Conservation (phyloP, 192 early-diverging fungal species). For the Coemansia sp. region DNA sequence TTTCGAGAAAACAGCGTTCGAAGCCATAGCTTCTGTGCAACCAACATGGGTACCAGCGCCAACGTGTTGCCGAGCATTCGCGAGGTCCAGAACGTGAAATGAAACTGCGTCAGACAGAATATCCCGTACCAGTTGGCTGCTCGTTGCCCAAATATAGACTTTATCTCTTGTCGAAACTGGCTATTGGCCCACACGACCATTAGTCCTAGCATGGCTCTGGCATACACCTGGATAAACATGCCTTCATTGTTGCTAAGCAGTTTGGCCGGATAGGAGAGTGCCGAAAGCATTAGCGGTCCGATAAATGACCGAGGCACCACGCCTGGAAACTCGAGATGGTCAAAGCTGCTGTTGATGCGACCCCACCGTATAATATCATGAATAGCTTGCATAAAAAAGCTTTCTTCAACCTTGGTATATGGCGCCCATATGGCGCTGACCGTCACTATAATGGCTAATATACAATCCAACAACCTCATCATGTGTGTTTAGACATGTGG, state of each 20-base stretch:
- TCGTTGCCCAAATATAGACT: slow-evolving; percentile 57
- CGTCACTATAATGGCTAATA: slow-evolving; percentile 16
- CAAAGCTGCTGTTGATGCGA: slow-evolving; percentile 55
- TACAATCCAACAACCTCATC: slow-evolving; percentile 18
- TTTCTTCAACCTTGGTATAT: slow-evolving; percentile 96
- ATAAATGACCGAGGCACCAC: slow-evolving; percentile 94
- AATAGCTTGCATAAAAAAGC: slow-evolving; percentile 89
- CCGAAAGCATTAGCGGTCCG: slow-evolving; percentile 68
- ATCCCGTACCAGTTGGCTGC: slow-evolving; percentile 42
- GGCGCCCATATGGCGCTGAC: slow-evolving; percentile 55
- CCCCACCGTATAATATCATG: slow-evolving; percentile 80
- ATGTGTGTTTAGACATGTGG: too few species aligned
- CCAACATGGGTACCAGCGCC: slow-evolving; percentile 66
- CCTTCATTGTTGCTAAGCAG: slow-evolving; percentile 8
- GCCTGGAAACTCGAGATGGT: slow-evolving; percentile 90
- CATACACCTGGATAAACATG: slow-evolving; percentile 18
- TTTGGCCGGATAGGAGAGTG: slow-evolving; percentile 37
- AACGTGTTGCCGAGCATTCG: slow-evolving; percentile 86
- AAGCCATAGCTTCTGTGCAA: slow-evolving; percentile 54
- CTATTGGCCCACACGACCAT: slow-evolving; percentile 55
- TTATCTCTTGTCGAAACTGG: slow-evolving; percentile 55
- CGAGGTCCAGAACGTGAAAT: slow-evolving; percentile 84
- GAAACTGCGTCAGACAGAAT: slow-evolving; percentile 76
- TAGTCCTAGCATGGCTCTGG: slow-evolving; percentile 54
- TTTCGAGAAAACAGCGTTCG: slow-evolving; percentile 14